Evolutionary conservation across 139 green algal genomes (phyloP), one percentile per base, ranked within the genome.

Genomic region (Chlorella ohadii): DNA sequence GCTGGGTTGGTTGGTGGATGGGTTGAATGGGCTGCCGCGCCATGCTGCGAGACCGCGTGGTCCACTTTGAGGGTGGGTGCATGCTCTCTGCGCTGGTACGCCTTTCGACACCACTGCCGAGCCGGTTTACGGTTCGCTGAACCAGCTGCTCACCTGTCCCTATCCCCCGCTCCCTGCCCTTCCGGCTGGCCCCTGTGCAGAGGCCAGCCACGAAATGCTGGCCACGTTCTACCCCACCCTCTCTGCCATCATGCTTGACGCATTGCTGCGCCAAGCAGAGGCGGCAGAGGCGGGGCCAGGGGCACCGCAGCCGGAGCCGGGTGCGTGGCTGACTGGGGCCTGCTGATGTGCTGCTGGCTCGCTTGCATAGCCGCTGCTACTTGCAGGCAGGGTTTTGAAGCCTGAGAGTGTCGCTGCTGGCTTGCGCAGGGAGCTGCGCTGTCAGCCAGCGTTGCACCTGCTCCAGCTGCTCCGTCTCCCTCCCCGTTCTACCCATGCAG

Each of bases 161-260:
- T 51, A 9, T 9, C 6, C 44, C 9, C 44, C 44, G 44, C 44
- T 9, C 44, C 44, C 28, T 57, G 6, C 19, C 68, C 20, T 55
- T 4, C 36, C 68, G 27, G 44, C 44, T 1, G 25, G 19, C 9
- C 51, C 11, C 12, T 9, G 36, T 36, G 78, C 86, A 36, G 79
- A 87, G 22, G 85, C 85, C 33, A 68, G 56, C 28, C 28, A 36
- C 1, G 83, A 89, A 44, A 34, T 94, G 55, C 33, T 92, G 22
- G 33, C 71, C n/a, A 86, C 63, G n/a, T 87, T 94, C 38, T 94
- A 90, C 84, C 88, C 89, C 16, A 71, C 81, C 22, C 47, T 94
- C 17, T 88, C 83, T 0, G 72, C 38, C 22, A 86, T 80, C 44
- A 86, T 92, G 59, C 63, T 93, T 67, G 91, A 94, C 25, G 65